Percentiles rank a stretch among this genome's conserved stretches.
phyloP scores from a whole-genome alignment of 2,329 filamentous ascomycete genomes.

The Tothia fuscella region DNA sequence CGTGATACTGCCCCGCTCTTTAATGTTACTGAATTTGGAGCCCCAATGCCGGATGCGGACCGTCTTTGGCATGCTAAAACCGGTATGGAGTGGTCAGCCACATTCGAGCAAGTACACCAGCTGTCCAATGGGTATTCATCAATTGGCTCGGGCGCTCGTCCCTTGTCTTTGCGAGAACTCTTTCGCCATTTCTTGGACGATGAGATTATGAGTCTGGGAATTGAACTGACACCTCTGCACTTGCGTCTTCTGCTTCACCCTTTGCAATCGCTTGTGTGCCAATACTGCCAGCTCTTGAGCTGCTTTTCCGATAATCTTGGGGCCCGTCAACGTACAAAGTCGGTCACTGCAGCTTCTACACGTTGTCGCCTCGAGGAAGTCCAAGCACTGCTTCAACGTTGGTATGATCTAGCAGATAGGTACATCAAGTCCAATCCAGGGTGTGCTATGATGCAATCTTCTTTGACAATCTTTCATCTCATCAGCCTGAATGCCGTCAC shows the following conservation, averaged over 20 bases:
- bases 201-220: constrained; percentile 42
- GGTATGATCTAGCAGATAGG: constrained; percentile 52
- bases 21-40: constrained; percentile 51
- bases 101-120: constrained; percentile 48
- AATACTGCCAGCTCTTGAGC: constrained; percentile 51
- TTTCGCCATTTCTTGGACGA: constrained; percentile 59
- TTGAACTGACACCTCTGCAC: constrained; percentile 43
- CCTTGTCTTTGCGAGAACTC: constrained; percentile 49
- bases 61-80: constrained; percentile 50
- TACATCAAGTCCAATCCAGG: constrained; percentile 43
- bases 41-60: constrained; percentile 53
- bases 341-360: constrained; percentile 49
- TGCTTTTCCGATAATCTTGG: constrained; percentile 45
- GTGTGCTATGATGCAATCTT: constrained; percentile 51
- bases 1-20: constrained; percentile 52
- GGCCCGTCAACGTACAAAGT: constrained; percentile 34
- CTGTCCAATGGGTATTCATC: constrained; percentile 42
- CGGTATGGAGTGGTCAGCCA: constrained; percentile 46
- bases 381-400: constrained; percentile 50
- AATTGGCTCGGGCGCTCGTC: constrained; percentile 38
- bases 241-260: constrained; percentile 58
- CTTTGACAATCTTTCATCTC: constrained; percentile 57
- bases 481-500: constrained; percentile 58
- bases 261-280: constrained; percentile 51
- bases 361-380: constrained; percentile 51